Base-by-base conservation (phyloP, 2,329 filamentous ascomycete genomes). In the Colletotrichum nymphaeae region DNA sequence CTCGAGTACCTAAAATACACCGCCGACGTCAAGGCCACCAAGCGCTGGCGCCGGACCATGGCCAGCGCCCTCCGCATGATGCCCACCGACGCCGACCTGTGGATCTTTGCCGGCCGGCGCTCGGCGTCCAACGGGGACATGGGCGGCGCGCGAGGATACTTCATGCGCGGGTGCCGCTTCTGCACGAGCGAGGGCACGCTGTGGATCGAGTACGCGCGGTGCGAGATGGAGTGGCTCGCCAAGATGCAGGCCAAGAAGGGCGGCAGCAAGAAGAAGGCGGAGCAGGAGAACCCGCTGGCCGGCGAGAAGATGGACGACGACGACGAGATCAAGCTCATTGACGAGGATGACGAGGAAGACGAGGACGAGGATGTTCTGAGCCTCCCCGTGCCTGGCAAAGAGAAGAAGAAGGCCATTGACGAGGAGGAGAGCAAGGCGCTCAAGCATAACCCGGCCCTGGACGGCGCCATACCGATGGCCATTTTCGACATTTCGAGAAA, bases 181-280 rank as follows among this genome's bases (percentile, higher is more conserved):
- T 98, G 95, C 85, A 94, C 92, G 64, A 90, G 86, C 62, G 92
- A 93, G 59, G 90, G 88, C 75, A 86, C 87, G 22, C 82, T 99
- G 64, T 99, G 96, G 95, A 81, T 97, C 42, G 94, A 98, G 83
- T 98, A 98, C 80, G 93, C 94, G 9, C 93, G 94, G 79, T 88
- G 96, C 79, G 97, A 99, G 86, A 95, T 98, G 91, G 93, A 97
- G 75, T 98, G 97, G 87, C 87, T 98, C 69, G 91, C 90, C 64
- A 95, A 94, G 84, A 91, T 98, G 79, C 91, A 94, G 72, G 91
- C 90, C 74, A 90, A 95, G 81, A 91, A 92, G 82, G 88, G 88
- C 77, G 87, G 89, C 46, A 88, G 90, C 62, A 88, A 93, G 79
- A 88, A 93, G 81, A 89, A 89, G 79, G 82, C 80, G 14, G 81